Evolutionary conservation across 2,329 filamentous ascomycete genomes (phyloP).

Genomic region (Ophiostoma perfectum): DNA sequence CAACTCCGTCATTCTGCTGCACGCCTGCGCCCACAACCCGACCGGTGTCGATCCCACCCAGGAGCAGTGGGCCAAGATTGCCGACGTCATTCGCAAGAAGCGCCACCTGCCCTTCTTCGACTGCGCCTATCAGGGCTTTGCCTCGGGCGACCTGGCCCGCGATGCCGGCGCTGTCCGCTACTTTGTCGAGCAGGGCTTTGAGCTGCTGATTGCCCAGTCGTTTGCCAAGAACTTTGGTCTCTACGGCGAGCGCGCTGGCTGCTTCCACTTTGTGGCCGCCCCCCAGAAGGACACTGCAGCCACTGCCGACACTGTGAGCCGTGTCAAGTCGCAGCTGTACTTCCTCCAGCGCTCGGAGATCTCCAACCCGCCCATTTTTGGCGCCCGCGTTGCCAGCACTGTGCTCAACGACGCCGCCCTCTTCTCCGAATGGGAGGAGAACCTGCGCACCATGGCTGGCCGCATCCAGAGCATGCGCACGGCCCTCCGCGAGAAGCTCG

Average conservation of each 20-base stretch:
- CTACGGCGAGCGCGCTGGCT: constrained; percentile 92
- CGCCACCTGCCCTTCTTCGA: constrained; percentile 98
- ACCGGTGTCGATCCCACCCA: constrained; percentile 92
- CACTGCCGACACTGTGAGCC: constrained; percentile 46
- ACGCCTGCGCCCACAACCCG: constrained; percentile 96
- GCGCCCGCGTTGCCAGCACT: constrained; percentile 77
- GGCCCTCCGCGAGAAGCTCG: constrained; percentile 70
- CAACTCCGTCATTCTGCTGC: constrained; percentile 80
- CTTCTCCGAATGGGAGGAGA: constrained; percentile 87
- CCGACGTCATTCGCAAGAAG: constrained; percentile 66
- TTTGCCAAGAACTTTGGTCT: constrained; percentile 98
- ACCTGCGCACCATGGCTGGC: constrained; percentile 88
- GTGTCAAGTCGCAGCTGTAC: constrained; percentile 82
- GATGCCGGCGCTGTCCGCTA: constrained; percentile 92
- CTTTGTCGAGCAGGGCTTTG: constrained; percentile 88
- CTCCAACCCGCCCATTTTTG: constrained; percentile 92
- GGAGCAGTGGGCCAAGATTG: constrained; percentile 91
- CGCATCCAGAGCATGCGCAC: constrained; percentile 90
- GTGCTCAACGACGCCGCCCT: constrained; percentile 77
- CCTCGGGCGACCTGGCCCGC: constrained; percentile 76
- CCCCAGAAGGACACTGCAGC: constrained; percentile 57
- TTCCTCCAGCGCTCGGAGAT: constrained; percentile 97
- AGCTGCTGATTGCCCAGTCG: constrained; percentile 81
- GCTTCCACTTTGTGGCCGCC: constrained; percentile 86
- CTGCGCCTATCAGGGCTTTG: constrained; percentile 95